Conservation (phyloP, 768 basidiomycete genomes). For the Butyriboletus loyo region DNA sequence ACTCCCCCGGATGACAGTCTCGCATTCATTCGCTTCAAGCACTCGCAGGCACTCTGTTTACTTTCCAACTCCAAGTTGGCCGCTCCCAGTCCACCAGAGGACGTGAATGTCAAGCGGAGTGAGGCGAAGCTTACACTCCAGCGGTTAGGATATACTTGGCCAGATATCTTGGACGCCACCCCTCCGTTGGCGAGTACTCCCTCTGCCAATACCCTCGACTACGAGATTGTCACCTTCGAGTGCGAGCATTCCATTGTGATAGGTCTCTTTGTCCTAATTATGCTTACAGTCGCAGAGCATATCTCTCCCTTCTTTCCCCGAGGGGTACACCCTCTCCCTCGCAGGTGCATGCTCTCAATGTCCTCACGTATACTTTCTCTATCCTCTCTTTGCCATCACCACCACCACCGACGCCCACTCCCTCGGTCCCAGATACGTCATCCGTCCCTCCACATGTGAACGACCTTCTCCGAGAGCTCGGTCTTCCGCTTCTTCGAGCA, state of each 20-base stretch:
- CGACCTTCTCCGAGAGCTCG: constrained; percentile 60
- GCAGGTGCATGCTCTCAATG: constrained; percentile 53
- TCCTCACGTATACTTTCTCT: constrained; percentile 42
- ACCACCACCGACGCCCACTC: constrained; percentile 27
- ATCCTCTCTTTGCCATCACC: constrained; percentile 54
- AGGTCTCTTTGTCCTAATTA: constrained; percentile 2
- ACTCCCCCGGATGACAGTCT: constrained; percentile 1
- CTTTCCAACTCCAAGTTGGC: constrained; percentile 22
- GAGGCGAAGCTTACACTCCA: constrained; percentile 30
- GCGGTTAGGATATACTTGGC: constrained; percentile 41
- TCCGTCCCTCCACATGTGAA: constrained; percentile 54
- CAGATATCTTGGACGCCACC: constrained; percentile 38
- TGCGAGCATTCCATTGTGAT: constrained; percentile 5
- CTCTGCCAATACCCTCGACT: constrained; percentile 30
- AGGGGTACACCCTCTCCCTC: constrained; percentile 49
- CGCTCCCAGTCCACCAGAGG: constrained; percentile 10
- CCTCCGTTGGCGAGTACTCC: constrained; percentile 23
- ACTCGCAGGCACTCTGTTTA: constrained; percentile 24
- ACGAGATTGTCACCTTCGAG: constrained; percentile 26
- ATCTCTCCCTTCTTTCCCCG: constrained; percentile 49
- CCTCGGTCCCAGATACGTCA: constrained; percentile 20
- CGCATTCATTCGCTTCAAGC: constrained; percentile 23
- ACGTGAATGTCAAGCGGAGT: constrained; percentile 13
- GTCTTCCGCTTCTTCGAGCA: constrained; percentile 50
- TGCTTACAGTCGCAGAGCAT: constrained; percentile 35